phyloP scores from a whole-genome alignment of 179 eudicot species.

The Nepenthes alata region DNA sequence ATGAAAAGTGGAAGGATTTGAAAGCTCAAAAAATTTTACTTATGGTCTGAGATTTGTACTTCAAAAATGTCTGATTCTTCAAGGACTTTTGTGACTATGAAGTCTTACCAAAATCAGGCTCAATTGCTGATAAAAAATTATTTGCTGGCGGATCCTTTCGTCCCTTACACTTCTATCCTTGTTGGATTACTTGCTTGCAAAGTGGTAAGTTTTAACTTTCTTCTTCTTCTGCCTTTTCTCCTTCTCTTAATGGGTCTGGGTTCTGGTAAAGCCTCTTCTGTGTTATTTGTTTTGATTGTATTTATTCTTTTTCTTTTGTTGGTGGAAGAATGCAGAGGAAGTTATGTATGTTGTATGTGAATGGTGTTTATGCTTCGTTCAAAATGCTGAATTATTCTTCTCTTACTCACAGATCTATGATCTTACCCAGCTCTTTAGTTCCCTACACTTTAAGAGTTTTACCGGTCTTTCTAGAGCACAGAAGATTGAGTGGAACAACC shows the following conservation, averaged over 20 bases:
- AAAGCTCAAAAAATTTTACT: too few species aligned
- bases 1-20: too few species aligned
- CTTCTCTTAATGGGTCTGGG: not conserved
- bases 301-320: not conserved
- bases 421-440: conserved; percentile 54
- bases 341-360: not conserved
- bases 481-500: conserved; percentile 80
- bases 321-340: not conserved
- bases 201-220: conserved; percentile 20
- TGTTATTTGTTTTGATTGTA: not conserved
- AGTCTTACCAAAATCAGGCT: conserved; percentile 81
- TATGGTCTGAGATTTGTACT: not conserved
- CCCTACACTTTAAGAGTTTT: conserved; percentile 62
- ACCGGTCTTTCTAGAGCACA: conserved; percentile 61
- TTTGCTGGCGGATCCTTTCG: conserved; percentile 64
- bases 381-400: not conserved
- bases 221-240: not conserved
- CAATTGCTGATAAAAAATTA: conserved; percentile 58
- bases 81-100: conserved; percentile 37
- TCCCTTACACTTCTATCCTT: conserved; percentile 79
- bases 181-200: conserved; percentile 38
- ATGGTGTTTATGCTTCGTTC: not conserved
- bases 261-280: not conserved
- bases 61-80: conserved; percentile 2
- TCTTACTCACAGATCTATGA: conserved; percentile 62